A percentile compares a stretch with the other conserved stretches of the same genome.
phyloP scores from a whole-genome alignment of 2,329 filamentous ascomycete genomes.

The Botryotinia calthae region DNA sequence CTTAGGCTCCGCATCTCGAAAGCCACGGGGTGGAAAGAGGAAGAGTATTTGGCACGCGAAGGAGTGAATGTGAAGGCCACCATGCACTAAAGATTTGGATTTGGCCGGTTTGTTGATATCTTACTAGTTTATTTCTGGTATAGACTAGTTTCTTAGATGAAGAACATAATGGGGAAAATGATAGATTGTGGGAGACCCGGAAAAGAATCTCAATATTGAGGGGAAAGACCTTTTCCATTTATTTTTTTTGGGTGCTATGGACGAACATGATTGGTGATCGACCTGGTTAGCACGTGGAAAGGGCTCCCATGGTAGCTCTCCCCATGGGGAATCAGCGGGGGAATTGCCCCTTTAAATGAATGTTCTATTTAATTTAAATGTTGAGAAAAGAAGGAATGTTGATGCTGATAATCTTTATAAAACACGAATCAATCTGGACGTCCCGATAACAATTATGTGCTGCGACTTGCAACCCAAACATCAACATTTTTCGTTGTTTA shows the following conservation, averaged over 20 bases:
- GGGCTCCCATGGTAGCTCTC: not conserved
- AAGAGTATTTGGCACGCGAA: not conserved
- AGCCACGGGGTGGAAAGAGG: not conserved
- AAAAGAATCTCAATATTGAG: not conserved
- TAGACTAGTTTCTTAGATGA: not conserved
- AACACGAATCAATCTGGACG: not conserved
- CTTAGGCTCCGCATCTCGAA: not conserved
- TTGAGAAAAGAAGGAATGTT: not conserved
- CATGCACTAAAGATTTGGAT: not conserved
- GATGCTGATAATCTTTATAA: not conserved
- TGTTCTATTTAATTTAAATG: not conserved
- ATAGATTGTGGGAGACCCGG: not conserved
- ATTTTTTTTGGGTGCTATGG: not conserved
- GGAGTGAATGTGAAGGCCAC: not conserved
- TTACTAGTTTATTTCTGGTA: not conserved
- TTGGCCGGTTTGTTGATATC: not conserved
- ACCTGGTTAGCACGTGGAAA: not conserved
- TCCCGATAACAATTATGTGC: not conserved
- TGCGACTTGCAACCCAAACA: not conserved
- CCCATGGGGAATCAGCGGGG: constrained; percentile 13
- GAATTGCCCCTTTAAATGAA: not conserved
- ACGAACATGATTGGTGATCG: not conserved
- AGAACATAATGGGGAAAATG: not conserved
- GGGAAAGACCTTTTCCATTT: constrained; percentile 11
- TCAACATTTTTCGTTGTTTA: not conserved